phyloP scores from a whole-genome alignment of 768 basidiomycete species.

The Auricularia sp. region DNA sequence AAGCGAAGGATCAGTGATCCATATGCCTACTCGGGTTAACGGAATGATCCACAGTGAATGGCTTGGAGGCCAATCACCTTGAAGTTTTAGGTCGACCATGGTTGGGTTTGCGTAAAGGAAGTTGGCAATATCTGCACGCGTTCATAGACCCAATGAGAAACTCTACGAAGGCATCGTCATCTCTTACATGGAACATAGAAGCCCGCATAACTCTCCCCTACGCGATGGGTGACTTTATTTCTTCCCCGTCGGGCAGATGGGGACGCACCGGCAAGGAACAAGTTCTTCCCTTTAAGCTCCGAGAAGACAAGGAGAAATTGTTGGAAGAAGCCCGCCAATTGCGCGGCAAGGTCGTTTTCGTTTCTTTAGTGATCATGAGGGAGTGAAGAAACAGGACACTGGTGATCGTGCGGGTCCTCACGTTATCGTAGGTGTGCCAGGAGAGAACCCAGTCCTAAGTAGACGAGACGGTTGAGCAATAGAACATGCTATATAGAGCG shows the following conservation, averaged over 20 bases:
- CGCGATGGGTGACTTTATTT: neutral
- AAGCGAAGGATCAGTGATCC: constrained; percentile 56
- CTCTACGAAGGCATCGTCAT: too few relatives aligned
- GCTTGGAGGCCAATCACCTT: constrained; percentile 11
- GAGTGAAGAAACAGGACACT: too few relatives aligned
- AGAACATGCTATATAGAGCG: too few relatives aligned
- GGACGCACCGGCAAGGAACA: constrained; percentile 45
- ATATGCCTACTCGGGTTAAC: constrained; percentile 34
- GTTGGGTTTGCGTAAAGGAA: constrained; percentile 54
- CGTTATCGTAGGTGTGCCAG: constrained; percentile 50
- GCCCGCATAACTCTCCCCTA: constrained; percentile 43
- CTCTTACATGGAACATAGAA: constrained; percentile 50
- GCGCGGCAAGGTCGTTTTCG: constrained; percentile 47
- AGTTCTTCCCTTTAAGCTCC: constrained; percentile 61
- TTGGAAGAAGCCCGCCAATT: constrained; percentile 51
- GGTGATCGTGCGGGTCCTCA: neutral
- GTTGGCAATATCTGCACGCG: constrained; percentile 54
- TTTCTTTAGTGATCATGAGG: constrained; percentile 19
- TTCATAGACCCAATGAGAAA: too few relatives aligned
- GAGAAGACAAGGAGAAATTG: constrained; percentile 69
- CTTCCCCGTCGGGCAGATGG: neutral
- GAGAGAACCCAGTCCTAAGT: constrained; percentile 56
- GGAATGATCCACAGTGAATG: too few relatives aligned
- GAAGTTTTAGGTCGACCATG: constrained; percentile 43
- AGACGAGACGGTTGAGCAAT: too few relatives aligned